Base-by-base conservation (phyloP, 129 eudicot genomes). In the Flaveria bidentis region DNA sequence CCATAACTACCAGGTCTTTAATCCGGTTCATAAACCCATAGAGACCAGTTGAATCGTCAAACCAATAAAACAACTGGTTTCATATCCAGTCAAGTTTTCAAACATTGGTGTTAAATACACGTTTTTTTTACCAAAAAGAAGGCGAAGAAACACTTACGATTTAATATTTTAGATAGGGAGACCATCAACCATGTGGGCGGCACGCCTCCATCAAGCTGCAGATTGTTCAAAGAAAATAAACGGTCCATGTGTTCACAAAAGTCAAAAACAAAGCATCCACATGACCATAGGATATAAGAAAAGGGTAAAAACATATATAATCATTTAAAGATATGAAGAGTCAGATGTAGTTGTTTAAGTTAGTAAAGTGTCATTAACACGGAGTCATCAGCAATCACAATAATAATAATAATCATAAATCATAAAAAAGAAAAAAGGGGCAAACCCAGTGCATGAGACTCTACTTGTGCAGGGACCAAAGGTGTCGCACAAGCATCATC, bases 281-380 rank as follows among this genome's bases (percentile, higher is more conserved):
- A 71, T 9, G 45, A 42, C 74, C 4, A 66, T 68, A 44, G 20
- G 56, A 68, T 20, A 10, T 13, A 22, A 68, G 55, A 18, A 68
- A 68, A 67, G 49, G 70, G 33, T 18, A 42, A 1, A 68, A n/a
- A 60, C 50, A 74, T 25, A 74, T 9, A 61, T 45, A 45, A 62
- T 25, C 79, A 75, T 62, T 74, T 61, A 47, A 66, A 63, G 71
- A 74, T 74, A 28, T 74, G 71, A 74, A 74, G 18, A 46, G 79
- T 7, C 72, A 75, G 26, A 20, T 26, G 5, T 26, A 11, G 49
- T 62, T 75, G 62, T 61, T 75, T 23, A 44, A 61, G 67, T 25
- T 45, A 60, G 30, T 26, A 26, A 74, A 74, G 28, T 74, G 71
- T 45, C 71, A 9, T 74, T n/a, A 74, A 23, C n/a, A 73, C 41